Evolutionary conservation across 306 rosid genomes (phyloP).

Genomic region (Rubus idaeus): DNA sequence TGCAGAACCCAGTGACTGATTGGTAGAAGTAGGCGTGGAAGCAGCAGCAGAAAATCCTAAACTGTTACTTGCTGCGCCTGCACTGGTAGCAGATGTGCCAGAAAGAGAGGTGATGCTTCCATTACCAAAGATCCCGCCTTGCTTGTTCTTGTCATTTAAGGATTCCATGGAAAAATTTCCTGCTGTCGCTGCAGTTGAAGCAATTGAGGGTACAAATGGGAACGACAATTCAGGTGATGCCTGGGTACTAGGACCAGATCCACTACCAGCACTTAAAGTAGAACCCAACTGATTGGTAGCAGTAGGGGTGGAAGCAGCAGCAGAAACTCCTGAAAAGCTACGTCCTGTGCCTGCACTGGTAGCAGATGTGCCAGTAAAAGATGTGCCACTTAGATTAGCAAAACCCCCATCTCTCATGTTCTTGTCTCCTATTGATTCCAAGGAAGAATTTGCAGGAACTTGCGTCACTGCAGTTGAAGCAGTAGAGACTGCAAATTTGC

Average conservation of each 20-base stretch:
- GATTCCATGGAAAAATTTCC: conserved; percentile 32
- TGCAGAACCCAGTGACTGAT: conserved; percentile 41
- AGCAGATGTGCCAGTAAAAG: conserved; percentile 43
- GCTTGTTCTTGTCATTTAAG: conserved; percentile 38
- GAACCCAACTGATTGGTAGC: conserved; percentile 43
- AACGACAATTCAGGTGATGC: conserved; percentile 14
- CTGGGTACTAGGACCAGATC: conserved; percentile 39
- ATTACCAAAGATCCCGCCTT: conserved; percentile 43
- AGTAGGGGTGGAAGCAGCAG: conserved; percentile 42
- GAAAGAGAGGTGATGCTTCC: conserved; percentile 37
- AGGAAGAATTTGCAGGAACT: conserved; percentile 26
- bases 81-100: conserved; percentile 39
- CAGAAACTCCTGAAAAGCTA: conserved; percentile 51
- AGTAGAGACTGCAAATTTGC: conserved; percentile 43
- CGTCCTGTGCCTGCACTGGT: conserved; percentile 38
- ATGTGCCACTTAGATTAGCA: conserved; percentile 36
- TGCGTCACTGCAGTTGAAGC: conserved; percentile 34
- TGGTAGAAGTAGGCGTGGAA: conserved; percentile 37
- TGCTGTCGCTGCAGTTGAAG: conserved; percentile 34
- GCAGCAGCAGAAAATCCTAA: conserved; percentile 58
- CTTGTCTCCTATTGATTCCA: conserved; percentile 39
- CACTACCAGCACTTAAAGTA: conserved; percentile 27
- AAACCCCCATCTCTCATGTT: conserved; percentile 43
- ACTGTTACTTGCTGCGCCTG: conserved; percentile 41
- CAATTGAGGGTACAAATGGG: neutral